These are phyloP conservation scores for Dictyostelium citrinum DNA, from an alignment of 78 protist genomes.

Conservation along the genomic window DNA sequence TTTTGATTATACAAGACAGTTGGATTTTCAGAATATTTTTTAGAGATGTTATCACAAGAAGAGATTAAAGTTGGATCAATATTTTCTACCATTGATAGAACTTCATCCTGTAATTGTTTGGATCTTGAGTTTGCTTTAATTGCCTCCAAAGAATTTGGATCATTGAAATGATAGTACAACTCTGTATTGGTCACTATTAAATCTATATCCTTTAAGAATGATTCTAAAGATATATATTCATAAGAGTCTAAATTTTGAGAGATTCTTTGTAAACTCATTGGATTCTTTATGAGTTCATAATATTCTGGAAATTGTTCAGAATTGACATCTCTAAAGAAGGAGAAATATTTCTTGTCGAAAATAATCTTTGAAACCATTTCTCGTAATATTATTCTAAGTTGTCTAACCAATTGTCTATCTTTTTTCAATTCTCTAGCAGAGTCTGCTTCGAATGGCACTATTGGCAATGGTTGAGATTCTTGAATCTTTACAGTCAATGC, in stretches of 20 bases:
- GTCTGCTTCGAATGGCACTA: background rate
- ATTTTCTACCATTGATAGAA: constrained; percentile 32
- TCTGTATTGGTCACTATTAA: constrained; percentile 31
- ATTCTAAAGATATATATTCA: constrained; percentile 14
- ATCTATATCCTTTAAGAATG: constrained; percentile 56
- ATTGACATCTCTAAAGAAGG: constrained; percentile 55
- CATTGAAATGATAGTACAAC: constrained; percentile 17
- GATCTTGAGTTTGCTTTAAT: constrained; percentile 32
- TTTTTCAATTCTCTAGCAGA: constrained; percentile 27
- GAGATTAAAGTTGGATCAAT: constrained; percentile 26
- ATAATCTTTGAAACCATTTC: constrained; percentile 49
- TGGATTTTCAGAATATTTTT: background rate
- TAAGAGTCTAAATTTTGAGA: constrained; percentile 33
- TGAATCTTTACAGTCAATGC: background rate
- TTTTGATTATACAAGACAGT: background rate
- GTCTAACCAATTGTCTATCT: constrained; percentile 61
- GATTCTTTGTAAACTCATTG: constrained; percentile 47
- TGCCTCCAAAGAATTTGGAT: constrained; percentile 16
- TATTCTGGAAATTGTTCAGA: constrained; percentile 52
- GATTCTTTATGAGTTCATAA: constrained; percentile 64
- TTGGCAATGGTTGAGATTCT: constrained; percentile 10
- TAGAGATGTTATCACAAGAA: constrained; percentile 22
- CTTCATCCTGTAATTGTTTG: constrained; percentile 52
- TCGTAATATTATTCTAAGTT: constrained; percentile 51
- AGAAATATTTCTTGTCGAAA: constrained; percentile 41